Evolutionary conservation across 2,329 filamentous ascomycete genomes (phyloP).

Genomic region (Lasiodiplodia citricola): DNA sequence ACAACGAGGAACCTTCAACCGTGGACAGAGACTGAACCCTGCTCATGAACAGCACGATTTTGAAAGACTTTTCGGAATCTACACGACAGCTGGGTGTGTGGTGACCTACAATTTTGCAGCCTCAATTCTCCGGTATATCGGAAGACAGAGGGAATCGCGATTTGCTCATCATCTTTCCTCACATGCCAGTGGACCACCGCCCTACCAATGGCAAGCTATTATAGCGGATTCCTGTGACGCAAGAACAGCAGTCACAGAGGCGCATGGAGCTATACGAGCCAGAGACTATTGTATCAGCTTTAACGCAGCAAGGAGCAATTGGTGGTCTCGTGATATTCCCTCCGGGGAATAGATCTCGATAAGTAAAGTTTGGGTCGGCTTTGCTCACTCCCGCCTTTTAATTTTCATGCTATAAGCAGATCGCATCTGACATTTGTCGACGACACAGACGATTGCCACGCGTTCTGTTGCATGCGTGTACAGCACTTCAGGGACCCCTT

Average conservation of each 20-base stretch:
- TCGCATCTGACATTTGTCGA: not conserved
- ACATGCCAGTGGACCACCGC: not conserved
- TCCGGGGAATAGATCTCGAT: not conserved
- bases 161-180: not conserved
- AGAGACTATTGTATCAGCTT: not conserved
- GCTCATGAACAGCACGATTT: not conserved
- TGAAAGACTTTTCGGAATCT: not conserved
- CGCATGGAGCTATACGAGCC: not conserved
- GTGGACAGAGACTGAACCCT: not conserved
- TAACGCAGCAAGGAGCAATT: not conserved
- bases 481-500: not conserved
- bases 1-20: not conserved
- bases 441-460: not conserved
- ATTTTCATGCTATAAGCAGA: not conserved
- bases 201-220: not conserved
- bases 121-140: not conserved
- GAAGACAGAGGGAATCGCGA: too few species aligned
- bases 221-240: not conserved
- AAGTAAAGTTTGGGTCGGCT: not conserved
- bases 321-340: not conserved
- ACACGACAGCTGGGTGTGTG: too few species aligned
- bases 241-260: not conserved
- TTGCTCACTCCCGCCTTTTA: not conserved
- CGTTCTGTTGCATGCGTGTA: not conserved
- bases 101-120: not conserved